Base-by-base conservation (phyloP, 73 alveolate species). In the Effrenium voratum region DNA sequence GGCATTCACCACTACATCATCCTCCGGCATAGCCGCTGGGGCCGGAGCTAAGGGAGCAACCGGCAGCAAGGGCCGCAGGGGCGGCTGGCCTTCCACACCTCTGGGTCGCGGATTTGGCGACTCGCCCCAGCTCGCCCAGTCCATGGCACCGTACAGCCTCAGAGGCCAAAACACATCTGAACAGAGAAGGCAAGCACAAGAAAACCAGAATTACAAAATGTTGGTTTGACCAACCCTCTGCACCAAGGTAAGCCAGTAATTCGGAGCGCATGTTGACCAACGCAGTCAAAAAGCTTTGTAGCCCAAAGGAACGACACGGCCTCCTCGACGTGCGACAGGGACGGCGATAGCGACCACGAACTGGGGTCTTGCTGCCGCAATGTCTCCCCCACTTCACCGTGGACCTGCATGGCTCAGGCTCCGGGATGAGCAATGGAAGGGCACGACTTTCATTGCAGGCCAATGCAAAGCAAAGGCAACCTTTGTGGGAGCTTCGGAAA, bases 221-320 rank as follows among this genome's bases (percentile, higher is more conserved):
- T 52, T 52, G 8, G 63, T 8, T 12, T 12, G 63, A 19, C 63
- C n/a, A n/a, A n/a, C n/a, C n/a, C n/a, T n/a, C n/a, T 52, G 8
- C 19, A 19, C 19, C 63, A 52, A 12, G 8, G 63, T 52, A 8
- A 52, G 63, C 19, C 63, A 52, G 8, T 52, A 8, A 12, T 52
- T 52, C 63, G 63, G 26, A 52, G 63, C 19, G 63, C 26, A 19
- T 52, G 63, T 52, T 66, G 3, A n/a, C 10, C 43, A 66, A 66
- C 34, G 30, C 79, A 16, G 16, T 66, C 79, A 24, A 90, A 87
- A 49, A 68, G 43, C 97, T 90, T 90, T 30, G 97, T 90, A 59
- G 97, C 97, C 97, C 97, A 90, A n/a, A 68, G 43, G 43, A 90
- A 90, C 40, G 97, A 90, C 19, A 90, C 97, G 34, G 97, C 97